phyloP scores from a whole-genome alignment of 352 stramenopile species.

The Globisporangium canariense region DNA sequence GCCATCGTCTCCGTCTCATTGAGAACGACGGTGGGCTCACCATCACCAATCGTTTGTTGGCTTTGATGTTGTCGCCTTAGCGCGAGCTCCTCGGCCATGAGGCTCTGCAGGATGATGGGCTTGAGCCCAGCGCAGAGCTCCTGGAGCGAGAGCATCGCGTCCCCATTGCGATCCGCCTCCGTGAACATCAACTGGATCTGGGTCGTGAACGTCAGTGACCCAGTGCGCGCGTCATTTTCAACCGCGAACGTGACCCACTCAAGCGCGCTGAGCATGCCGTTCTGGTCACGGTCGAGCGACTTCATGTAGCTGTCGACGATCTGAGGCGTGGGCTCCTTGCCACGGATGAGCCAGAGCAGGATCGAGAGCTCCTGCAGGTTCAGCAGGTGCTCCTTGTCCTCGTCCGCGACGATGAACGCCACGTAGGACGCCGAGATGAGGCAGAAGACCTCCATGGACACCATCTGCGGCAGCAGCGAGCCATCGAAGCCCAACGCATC shows the following conservation, averaged over 20 bases:
- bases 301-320: slow-evolving; percentile 53
- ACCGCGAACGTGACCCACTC: slow-evolving; percentile 73
- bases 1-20: neutral
- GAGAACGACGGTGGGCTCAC: neutral
- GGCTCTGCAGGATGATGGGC: slow-evolving; percentile 32
- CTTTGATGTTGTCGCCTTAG: neutral
- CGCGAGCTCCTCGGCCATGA: slow-evolving; percentile 10
- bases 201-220: slow-evolving; percentile 40
- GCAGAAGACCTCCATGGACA: slow-evolving; percentile 58
- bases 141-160: slow-evolving; percentile 46
- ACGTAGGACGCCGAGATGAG: slow-evolving; percentile 55
- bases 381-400: slow-evolving; percentile 53
- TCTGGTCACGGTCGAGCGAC: slow-evolving; percentile 53
- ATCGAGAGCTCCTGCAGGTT: slow-evolving; percentile 55
- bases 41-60: neutral
- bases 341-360: slow-evolving; percentile 64
- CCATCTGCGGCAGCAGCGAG: slow-evolving; percentile 19
- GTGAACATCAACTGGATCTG: slow-evolving; percentile 60
- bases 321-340: slow-evolving; percentile 42
- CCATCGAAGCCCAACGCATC: neutral
- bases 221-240: slow-evolving; percentile 38
- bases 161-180: slow-evolving; percentile 46
- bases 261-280: slow-evolving; percentile 45
- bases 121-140: slow-evolving; percentile 49
- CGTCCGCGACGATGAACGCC: slow-evolving; percentile 62